Base-by-base conservation (phyloP, 2,329 filamentous ascomycete genomes). In the Neospermospora avenae region DNA sequence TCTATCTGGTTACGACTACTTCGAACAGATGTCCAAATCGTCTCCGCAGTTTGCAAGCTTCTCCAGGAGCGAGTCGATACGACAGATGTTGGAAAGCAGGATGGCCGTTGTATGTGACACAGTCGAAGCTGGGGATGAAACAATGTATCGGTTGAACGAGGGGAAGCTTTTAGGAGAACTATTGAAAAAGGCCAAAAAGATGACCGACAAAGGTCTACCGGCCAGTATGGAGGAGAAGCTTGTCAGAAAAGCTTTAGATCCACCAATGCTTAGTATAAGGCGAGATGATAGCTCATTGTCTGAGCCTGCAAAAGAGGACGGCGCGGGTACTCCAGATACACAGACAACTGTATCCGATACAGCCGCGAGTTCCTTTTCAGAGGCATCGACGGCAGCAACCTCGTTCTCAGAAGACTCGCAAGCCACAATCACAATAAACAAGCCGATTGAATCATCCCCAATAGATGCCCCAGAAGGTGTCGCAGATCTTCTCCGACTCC, bases 141-240 rank as follows among this genome's bases (percentile, higher is more conserved):
- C 77, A 57, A 91, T 97, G 90, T 96, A 89, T 74, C 85, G 91
- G 13, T 77, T 96, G 24, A 95, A 81, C 67, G 82, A 89, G 69
- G 76, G 80, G 13, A 96, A 92, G 71, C 81, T 97, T 0, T 70
- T 88, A 6, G 70, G 74, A 1, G 80, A 87, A 58, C 70, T 98
- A 0, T 64, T 93, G 6, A 70, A 74, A 18, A 98, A 97, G 74
- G 91, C 92, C 4, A 80, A 81, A 62, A 80, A 79, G 4, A 88
- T 96, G 80, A 79, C 81, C n/a, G 74, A 77, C 4, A 77, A 76
- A 0, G 84, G 86, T 0, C 76, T 98, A 10, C 92, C 95, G 1
- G 76, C 78, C 6, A 96, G 88, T 67, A 83, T 99, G 80, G 93
- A 97, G 71, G 89, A 95, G 49, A 87, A 84, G 44, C 96, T 96